A percentile compares a stretch with the other conserved stretches of the same genome.
These are phyloP conservation scores for Smittium mucronatum DNA, from an alignment of 371 early-diverging fungal species.

Conservation along the genomic window DNA sequence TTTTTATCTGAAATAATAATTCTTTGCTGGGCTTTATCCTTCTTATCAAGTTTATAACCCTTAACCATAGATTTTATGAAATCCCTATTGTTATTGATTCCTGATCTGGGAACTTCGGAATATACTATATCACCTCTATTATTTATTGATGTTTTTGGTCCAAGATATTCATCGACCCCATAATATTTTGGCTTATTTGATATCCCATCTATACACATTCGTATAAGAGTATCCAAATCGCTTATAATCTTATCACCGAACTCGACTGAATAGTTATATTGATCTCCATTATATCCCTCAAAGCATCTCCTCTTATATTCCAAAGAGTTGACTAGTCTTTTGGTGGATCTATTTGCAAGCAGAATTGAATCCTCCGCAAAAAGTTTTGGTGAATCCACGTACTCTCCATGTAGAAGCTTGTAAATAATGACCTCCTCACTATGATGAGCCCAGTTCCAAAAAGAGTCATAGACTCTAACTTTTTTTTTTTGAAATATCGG, in stretches of 20 bases:
- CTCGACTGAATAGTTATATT: too few species aligned
- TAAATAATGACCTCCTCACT: background rate
- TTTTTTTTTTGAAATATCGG: conserved; percentile 72
- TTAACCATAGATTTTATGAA: conserved; percentile 4
- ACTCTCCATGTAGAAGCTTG: background rate
- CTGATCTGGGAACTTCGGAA: conserved; percentile 53
- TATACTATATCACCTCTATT: conserved; percentile 69
- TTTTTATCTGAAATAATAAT: too few species aligned
- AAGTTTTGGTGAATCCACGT: too few species aligned
- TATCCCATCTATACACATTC: conserved; percentile 69
- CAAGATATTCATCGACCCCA: conserved; percentile 61
- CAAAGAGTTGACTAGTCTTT: conserved; percentile 60
- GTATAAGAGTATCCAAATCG: conserved; percentile 45
- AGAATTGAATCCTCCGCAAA: background rate
- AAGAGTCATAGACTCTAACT: conserved; percentile 81
- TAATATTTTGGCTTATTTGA: conserved; percentile 66
- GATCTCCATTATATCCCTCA: too few species aligned
- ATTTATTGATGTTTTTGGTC: conserved; percentile 58
- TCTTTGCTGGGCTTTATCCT: too few species aligned
- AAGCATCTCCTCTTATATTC: conserved; percentile 65
- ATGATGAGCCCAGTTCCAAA: conserved; percentile 96
- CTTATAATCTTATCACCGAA: background rate
- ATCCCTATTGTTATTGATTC: background rate
- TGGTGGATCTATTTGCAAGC: conserved; percentile 76
- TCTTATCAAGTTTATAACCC: too few species aligned